Base-by-base conservation (phyloP, 164 flowering plant genomes). In the Chloranthus sessilifolius region DNA sequence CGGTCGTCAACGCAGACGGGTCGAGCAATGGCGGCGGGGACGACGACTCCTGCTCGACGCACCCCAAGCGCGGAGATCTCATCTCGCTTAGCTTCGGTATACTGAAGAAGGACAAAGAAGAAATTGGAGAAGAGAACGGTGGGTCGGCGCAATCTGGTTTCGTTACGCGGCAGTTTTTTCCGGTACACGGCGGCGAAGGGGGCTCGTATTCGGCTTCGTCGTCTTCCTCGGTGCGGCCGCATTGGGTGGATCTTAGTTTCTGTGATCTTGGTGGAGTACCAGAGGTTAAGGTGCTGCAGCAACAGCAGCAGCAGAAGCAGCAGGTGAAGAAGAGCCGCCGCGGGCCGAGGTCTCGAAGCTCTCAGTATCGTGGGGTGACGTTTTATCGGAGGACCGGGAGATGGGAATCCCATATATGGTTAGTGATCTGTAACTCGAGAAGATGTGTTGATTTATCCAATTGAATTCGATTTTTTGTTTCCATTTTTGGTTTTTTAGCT, bases 391-490 rank as follows among this genome's bases (percentile, higher is more conserved):
- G 97, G 65, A 87, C 97, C 12, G 91, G 97, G 11, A 61, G 97
- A 57, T 88, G 97, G 95, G 97, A 89, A 56, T 89, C 97, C 1
- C 97, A 89, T 62, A 89, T 89, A 21, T 89, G 97, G 97, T 57
- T 44, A 20, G 47, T 0, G 3, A 21, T 15, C n/a, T n/a, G n/a
- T n/a, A n/a, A n/a, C n/a, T 22, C n/a, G 28, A 12, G 15, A 23
- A 20, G 30, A 50, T 35, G n/a, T 11, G 24, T 11, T 39, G 24
- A 24, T 29, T 10, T 26, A 7, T 14, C 37, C 20, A 4, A 14
- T 17, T 40, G 7, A 16, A 9, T 14, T 23, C 33, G 12, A 40
- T 23, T 28, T 7, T 31, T n/a, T 26, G 3, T 22, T 15, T 23
- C 9, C 21, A 9, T 25, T 11, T 20, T 41, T 37, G 42, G n/a